These are phyloP conservation scores for Nigrospora sphaerica DNA, from an alignment of 2,329 filamentous ascomycete species.

Conservation along the genomic window DNA sequence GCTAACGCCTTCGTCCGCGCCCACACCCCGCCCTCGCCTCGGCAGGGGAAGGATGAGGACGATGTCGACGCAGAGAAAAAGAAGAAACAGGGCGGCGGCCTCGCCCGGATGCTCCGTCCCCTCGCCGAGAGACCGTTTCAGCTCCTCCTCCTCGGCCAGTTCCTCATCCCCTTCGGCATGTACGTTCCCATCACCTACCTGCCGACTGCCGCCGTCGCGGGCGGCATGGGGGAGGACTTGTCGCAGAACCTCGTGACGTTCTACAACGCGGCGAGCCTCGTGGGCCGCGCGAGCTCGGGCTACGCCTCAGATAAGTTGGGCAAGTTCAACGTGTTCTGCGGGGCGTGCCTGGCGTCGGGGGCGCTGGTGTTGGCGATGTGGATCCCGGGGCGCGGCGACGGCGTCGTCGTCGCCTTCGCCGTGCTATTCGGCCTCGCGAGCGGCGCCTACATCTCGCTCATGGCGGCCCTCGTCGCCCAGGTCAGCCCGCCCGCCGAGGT, in stretches of 20 bases:
- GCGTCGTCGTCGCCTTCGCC: constrained; percentile 10
- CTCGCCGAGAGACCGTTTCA: constrained; percentile 2
- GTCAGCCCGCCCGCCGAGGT: constrained; percentile 44
- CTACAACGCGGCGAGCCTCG: constrained; percentile 5
- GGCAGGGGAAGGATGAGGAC: neutral
- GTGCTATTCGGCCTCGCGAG: constrained; percentile 15
- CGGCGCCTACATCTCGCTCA: constrained; percentile 15
- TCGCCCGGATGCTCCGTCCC: neutral
- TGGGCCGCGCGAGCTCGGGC: constrained; percentile 4
- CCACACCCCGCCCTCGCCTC: neutral
- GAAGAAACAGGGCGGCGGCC: neutral
- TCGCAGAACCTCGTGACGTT: constrained; percentile 6
- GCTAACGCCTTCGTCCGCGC: constrained; percentile 6
- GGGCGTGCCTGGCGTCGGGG: constrained; percentile 29
- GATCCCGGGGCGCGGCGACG: constrained; percentile 12
- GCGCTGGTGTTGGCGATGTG: constrained; percentile 20
- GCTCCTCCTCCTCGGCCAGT: neutral
- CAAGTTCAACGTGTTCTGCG: constrained; percentile 19
- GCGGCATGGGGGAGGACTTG: constrained; percentile 1
- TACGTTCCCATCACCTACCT: constrained; percentile 7
- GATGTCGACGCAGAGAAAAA: too few relatives aligned
- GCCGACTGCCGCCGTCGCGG: neutral
- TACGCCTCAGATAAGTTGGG: constrained; percentile 7
- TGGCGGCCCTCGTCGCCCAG: constrained; percentile 22
- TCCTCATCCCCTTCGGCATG: constrained; percentile 5